phyloP scores from a whole-genome alignment of 2,329 filamentous ascomycete genomes.

The Diaporthe sp. region DNA sequence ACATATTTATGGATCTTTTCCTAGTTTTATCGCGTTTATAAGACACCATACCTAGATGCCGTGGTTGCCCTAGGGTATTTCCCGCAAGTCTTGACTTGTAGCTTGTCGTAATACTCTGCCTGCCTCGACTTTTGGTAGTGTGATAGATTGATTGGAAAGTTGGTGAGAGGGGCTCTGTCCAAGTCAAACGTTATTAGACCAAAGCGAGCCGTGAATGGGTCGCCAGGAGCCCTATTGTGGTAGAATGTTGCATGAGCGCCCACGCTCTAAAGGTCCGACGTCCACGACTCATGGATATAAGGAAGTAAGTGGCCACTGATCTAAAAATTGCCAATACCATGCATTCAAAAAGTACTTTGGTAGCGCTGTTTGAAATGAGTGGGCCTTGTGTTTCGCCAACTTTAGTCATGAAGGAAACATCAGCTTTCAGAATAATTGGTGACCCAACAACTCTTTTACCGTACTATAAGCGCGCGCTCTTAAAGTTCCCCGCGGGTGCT shows the following conservation, averaged over 20 bases:
- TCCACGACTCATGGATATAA: neutral
- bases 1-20: neutral
- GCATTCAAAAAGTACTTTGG: neutral
- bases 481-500: no score
- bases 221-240: neutral
- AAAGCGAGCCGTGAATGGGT: neutral
- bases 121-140: no score
- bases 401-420: neutral
- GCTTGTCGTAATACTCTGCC: neutral
- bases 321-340: constrained; percentile 16
- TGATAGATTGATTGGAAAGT: neutral
- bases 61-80: neutral
- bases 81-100: neutral
- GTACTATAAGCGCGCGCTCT: neutral
- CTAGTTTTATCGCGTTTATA: neutral
- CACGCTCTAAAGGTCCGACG: no score
- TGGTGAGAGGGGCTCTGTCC: neutral
- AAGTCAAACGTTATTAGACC: neutral
- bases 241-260: neutral
- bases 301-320: neutral
- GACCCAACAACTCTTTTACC: neutral
- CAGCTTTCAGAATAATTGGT: no score
- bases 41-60: neutral
- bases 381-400: constrained; percentile 4
- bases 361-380: constrained; percentile 13